Conservation (phyloP, 768 basidiomycete species). For the Leccinum variicolor region DNA sequence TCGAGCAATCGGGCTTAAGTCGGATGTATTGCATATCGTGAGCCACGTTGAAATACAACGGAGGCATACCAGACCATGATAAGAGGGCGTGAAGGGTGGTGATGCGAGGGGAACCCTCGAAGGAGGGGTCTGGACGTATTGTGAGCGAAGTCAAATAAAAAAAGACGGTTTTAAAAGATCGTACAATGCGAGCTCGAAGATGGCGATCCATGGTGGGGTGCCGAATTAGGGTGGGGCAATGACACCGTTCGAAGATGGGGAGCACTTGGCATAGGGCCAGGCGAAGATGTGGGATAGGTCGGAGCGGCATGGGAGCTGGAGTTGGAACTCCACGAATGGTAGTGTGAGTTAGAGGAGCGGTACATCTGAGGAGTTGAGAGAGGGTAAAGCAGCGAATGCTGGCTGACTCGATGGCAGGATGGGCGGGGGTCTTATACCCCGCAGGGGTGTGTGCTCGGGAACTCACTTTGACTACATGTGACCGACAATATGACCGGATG, state of each 20-base stretch:
- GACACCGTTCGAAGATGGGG: slow-evolving; percentile 29
- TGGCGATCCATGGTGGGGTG: slow-evolving; percentile 14
- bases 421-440: slow-evolving; percentile 28
- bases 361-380: slow-evolving; percentile 17
- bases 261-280: slow-evolving; percentile 22
- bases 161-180: neutral
- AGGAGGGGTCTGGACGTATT: slow-evolving; percentile 10
- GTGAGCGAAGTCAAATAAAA: slow-evolving; percentile 1
- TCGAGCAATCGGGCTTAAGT: slow-evolving; percentile 15
- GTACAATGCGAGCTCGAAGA: slow-evolving; percentile 19
- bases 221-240: slow-evolving; percentile 30
- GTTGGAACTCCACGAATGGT: slow-evolving; percentile 21
- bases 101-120: slow-evolving; percentile 13
- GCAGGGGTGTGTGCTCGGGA: slow-evolving; percentile 12
- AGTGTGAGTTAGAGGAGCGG: slow-evolving; percentile 15
- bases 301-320: slow-evolving; percentile 4
- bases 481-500: slow-evolving; percentile 11
- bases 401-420: slow-evolving; percentile 17
- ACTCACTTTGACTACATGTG: slow-evolving; percentile 19
- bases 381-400: slow-evolving; percentile 6
- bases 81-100: slow-evolving; percentile 26
- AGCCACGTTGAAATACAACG: slow-evolving; percentile 25
- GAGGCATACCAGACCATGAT: slow-evolving; percentile 15
- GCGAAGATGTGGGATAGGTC: slow-evolving; percentile 14
- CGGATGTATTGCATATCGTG: slow-evolving; percentile 24